Evolutionary conservation across 23 red algal species (phyloP), one percentile per base, ranked within the genome.

Genomic region (Gracilaria domingensis): DNA sequence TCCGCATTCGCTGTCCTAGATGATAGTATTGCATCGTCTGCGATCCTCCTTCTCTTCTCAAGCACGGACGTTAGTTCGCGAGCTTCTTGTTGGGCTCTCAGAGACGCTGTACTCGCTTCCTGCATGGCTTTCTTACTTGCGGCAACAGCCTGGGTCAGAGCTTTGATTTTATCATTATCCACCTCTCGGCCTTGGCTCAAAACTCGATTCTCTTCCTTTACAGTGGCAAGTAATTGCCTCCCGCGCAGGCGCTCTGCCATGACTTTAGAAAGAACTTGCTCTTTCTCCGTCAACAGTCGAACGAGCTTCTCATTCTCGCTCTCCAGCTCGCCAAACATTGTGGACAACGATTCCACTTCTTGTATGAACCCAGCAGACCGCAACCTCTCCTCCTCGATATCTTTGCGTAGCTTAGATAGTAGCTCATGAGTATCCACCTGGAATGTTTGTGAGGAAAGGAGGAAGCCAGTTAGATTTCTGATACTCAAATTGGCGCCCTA

Each of bases 291-390:
- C 58, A 98, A 42, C 33, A 91, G 83, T 38, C 79, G 73, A 28
- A 90, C 83, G 7, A 95, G 90, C 23, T 83, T 59, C 24, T 82
- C 84, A 55, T 94, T 95, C 53, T 93, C 82, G 71, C 81, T 86
- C 77, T 98, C 96, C 23, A 94, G 58, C 21, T 91, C 92, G 45
- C 80, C 78, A 34, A 98, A 84, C 82, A 89, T 86, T 20, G 75
- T 86, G 12, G 96, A 95, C 18, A 98, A 60, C 9, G 92, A 85
- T 35, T 98, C 96, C 8, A 98, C 85, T 81, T 98, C 96, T 69
- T 89, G 92, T 32, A 98, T 94, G 80, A 94, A 93, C 6, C 88
- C 88, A 25, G 83, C 84, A 25, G 81, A 80, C 48, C 94, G 93
- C 23, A 30, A 36, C 44, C 88, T 35, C 42, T 96, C 95, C 28